Evolutionary conservation across 1,139 yeast species (phyloP), one percentile per base, ranked within the genome.

Genomic region (Magnusiomyces clavatus): DNA sequence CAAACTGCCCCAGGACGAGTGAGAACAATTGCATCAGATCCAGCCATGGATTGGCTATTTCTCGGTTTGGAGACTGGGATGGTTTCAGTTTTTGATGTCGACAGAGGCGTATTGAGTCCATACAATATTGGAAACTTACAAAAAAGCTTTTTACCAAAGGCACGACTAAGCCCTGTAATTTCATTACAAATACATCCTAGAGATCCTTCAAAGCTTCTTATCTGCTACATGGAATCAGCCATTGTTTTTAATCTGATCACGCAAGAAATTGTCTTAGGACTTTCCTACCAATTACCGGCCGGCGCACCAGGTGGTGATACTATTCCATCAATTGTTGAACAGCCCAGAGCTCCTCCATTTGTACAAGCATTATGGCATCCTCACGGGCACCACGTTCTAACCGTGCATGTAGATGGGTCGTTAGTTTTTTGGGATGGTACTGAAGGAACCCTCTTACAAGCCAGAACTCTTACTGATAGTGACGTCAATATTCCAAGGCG

Each of bases 391-490:
- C 95, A 90, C 65, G 71, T 88, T 5, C 76, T 86, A 14, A 83
- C 96, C 0, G 77, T 81, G 1, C 95, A 90, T 64, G 80, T 72
- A 17, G 97, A 90, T 61, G 92, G 90, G 49, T 78, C 95, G 0
- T 63, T 94, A 46, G 96, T 81, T 4, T 92, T 92, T 62, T 94
- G 97, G 97, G 98, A 92, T 67, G 83, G 87, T 0, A 76, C 80
- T 40, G 82, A 83, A 43, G 96, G 94, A 0, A 78, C 79, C 13
- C 69, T 83, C 46, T 71, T 92, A 6, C 83, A 82, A 52, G 90
- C 96, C 0, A 77, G 97, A 59, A 78, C 87, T 1, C 60, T 86
- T 6, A 76, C 78, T 54, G 94, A 86, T 50, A 72, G 80, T 3
- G 77, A 81, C 52, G 77, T 88, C 29, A 82, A 88, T 61, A 65